A percentile compares a stretch with the other conserved stretches of the same genome.
phyloP scores from a whole-genome alignment of 2,329 filamentous ascomycete species.

The Cytospora leucostoma region DNA sequence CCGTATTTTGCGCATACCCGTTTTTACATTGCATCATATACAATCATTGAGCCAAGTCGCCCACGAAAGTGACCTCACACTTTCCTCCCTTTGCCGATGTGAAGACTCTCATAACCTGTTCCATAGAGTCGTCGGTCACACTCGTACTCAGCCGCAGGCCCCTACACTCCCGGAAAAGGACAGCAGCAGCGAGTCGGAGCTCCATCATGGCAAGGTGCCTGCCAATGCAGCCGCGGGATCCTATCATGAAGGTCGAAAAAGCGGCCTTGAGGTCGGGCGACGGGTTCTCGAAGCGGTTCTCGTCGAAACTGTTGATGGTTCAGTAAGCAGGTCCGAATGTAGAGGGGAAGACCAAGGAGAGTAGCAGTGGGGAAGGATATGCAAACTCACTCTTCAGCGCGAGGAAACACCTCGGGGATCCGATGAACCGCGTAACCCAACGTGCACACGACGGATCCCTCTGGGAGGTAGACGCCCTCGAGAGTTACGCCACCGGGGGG shows the following conservation, averaged over 20 bases:
- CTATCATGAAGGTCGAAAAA: conserved; percentile 53
- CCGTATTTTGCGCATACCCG: too few relatives aligned
- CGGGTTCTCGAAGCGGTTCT: conserved; percentile 37
- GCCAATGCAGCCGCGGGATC: conserved; percentile 54
- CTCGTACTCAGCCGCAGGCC: conserved; percentile 22
- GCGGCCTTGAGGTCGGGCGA: conserved; percentile 44
- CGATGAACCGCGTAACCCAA: conserved; percentile 42
- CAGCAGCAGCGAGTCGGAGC: conserved; percentile 46
- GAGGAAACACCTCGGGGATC: conserved; percentile 36
- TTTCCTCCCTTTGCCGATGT: conserved; percentile 25
- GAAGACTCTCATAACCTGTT: conserved; percentile 25
- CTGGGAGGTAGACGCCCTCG: conserved; percentile 37
- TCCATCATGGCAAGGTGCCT: conserved; percentile 54
- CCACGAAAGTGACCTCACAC: conserved; percentile 25
- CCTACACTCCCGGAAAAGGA: conserved; percentile 44
- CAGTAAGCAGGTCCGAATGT: background rate
- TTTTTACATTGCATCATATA: background rate
- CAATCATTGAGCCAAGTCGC: background rate
- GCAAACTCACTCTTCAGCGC: conserved; percentile 34
- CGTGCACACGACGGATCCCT: conserved; percentile 36
- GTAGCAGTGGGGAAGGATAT: background rate
- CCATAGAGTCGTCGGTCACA: conserved; percentile 30
- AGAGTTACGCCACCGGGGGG: conserved; percentile 35
- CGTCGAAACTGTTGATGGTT: conserved; percentile 29
- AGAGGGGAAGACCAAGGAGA: background rate